A percentile compares a stretch with the other conserved stretches of the same genome.
Conservation (phyloP, 306 rosid genomes). For the Prunus armeniaca region DNA sequence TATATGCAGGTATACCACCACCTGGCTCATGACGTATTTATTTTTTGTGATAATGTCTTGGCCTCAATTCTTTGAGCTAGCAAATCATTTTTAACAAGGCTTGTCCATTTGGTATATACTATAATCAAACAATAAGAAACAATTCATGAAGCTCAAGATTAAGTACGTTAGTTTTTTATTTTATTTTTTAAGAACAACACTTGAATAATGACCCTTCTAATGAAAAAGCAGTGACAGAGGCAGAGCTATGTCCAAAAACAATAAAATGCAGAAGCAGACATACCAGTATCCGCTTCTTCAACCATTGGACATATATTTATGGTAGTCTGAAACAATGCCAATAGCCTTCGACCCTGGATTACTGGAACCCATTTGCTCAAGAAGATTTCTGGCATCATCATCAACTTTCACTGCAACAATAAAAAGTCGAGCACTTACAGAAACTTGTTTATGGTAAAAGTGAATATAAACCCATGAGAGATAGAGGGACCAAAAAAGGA, state of each 20-base stretch:
- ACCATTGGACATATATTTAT: not conserved
- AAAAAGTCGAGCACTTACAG: not conserved
- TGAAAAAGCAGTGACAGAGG: not conserved
- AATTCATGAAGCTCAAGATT: not conserved
- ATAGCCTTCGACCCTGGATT: not conserved
- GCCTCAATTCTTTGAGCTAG: not conserved
- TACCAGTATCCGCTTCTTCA: constrained; percentile 7
- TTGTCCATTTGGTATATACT: not conserved
- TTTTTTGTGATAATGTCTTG: not conserved
- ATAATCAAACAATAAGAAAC: not conserved
- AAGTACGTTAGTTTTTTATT: not conserved
- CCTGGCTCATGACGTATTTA: not conserved
- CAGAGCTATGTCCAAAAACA: not conserved
- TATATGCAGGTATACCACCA: not conserved
- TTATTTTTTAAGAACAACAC: not conserved
- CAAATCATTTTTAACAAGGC: not conserved
- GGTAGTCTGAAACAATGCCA: constrained; percentile 5
- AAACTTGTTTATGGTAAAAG: not conserved
- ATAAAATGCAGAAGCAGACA: not conserved
- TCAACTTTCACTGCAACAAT: not conserved
- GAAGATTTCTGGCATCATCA: not conserved
- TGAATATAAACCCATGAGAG: not conserved
- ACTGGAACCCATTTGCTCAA: not conserved
- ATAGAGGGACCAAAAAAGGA: not conserved
- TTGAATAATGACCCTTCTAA: not conserved